phyloP scores from a whole-genome alignment of 768 basidiomycete genomes.

The Russula compacta region DNA sequence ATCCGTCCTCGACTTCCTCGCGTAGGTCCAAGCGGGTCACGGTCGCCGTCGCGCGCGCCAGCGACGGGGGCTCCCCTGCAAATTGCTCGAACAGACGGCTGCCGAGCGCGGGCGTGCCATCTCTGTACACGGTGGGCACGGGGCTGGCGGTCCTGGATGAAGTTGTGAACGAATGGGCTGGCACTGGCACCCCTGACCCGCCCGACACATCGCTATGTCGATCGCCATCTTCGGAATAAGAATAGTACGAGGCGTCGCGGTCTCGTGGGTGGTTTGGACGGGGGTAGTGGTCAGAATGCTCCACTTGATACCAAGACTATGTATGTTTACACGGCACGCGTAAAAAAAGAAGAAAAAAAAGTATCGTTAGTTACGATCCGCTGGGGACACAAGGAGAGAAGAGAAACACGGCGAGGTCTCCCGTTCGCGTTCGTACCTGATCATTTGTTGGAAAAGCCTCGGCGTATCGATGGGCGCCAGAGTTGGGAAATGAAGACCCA shows the following conservation, averaged over 20 bases:
- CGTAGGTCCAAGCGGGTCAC: conserved; percentile 14
- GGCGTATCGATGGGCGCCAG: not conserved
- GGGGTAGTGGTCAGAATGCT: not conserved
- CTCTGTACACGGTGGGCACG: conserved; percentile 15
- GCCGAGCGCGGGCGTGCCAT: not conserved
- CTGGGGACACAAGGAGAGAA: not conserved
- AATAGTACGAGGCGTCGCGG: conserved; percentile 4
- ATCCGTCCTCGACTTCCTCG: not conserved
- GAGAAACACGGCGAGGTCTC: not conserved
- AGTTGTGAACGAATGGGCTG: conserved; percentile 7
- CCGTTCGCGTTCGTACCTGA: not conserved
- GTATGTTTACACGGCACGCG: not conserved
- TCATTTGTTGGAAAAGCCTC: not conserved
- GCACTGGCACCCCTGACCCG: not conserved
- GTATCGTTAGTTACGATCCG: not conserved
- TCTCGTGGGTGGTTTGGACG: not conserved
- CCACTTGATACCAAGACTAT: conserved; percentile 17
- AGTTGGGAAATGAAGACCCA: not conserved
- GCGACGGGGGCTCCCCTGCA: not conserved
- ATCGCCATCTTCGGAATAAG: conserved; percentile 13
- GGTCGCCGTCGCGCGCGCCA: not conserved
- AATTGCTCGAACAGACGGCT: conserved; percentile 19
- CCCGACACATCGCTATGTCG: not conserved
- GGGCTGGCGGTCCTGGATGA: conserved; percentile 12
- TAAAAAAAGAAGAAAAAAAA: not conserved